Percentiles rank a stretch among this genome's conserved stretches.
Evolutionary conservation across 2,329 filamentous ascomycete species (phyloP).

Genomic region (Moelleriella libera): DNA sequence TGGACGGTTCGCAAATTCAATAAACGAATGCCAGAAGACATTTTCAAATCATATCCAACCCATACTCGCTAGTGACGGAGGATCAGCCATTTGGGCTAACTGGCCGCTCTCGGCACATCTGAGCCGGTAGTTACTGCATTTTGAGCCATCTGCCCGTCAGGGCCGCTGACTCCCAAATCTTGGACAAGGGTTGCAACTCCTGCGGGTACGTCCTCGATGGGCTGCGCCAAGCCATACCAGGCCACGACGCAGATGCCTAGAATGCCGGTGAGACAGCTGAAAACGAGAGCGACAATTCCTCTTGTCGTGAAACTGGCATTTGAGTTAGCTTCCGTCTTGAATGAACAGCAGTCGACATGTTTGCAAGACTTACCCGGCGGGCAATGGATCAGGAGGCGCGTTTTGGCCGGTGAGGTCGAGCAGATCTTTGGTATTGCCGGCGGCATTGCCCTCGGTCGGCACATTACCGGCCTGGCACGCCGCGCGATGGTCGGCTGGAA

Average conservation of each 20-base stretch:
- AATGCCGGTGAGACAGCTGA: conserved; percentile 55
- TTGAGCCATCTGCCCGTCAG: background rate
- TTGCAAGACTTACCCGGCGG: conserved; percentile 35
- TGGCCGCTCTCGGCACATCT: background rate
- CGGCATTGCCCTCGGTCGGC: conserved; percentile 54
- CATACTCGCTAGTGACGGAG: too few relatives aligned
- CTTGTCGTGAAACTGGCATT: conserved; percentile 43
- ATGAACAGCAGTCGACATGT: too few relatives aligned
- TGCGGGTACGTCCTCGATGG: conserved; percentile 5
- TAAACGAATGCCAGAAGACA: too few relatives aligned
- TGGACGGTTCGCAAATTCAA: too few relatives aligned
- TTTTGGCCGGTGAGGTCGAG: conserved; percentile 52
- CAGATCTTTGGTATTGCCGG: conserved; percentile 50
- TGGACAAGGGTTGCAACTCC: conserved; percentile 3
- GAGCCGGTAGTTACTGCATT: background rate
- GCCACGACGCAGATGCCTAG: conserved; percentile 52
- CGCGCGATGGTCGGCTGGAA: conserved; percentile 45
- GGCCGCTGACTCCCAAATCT: background rate
- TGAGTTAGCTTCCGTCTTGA: background rate
- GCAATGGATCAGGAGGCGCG: conserved; percentile 37
- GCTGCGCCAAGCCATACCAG: conserved; percentile 41
- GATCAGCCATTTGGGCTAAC: background rate
- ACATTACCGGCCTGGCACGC: conserved; percentile 39
- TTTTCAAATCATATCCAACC: too few relatives aligned
- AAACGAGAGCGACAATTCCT: conserved; percentile 62